Evolutionary conservation across 1,284 basidiomycete genomes (phyloP).

Genomic region (Hemileia vastatrix): DNA sequence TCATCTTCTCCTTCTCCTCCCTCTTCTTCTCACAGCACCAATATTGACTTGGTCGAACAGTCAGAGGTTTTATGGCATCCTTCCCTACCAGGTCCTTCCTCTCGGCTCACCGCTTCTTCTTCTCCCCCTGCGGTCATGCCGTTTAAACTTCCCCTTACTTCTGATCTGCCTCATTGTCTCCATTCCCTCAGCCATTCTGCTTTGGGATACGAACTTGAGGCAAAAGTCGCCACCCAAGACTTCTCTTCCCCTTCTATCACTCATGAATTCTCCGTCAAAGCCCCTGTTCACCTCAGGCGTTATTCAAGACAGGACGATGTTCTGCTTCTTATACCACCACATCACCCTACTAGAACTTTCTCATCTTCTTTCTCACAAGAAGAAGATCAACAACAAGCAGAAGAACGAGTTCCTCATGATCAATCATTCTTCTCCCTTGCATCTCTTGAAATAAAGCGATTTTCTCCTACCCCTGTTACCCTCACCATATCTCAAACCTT

Average conservation of each 20-base stretch:
- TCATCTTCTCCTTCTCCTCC: not conserved
- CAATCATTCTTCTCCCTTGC: not conserved
- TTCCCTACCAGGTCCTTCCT: no score
- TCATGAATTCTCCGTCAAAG: not conserved
- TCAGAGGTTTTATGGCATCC: no score
- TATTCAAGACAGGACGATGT: slow-evolving; percentile 2
- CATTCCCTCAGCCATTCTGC: not conserved
- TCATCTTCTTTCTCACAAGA: no score
- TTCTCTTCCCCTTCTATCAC: not conserved
- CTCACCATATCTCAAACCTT: slow-evolving; percentile 14
- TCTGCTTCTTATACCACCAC: not conserved
- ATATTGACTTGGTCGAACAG: no score
- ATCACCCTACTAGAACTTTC: no score
- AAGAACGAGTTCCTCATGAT: not conserved
- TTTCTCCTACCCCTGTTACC: slow-evolving; percentile 8
- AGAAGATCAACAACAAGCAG: no score
- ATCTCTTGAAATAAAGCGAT: not conserved
- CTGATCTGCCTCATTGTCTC: slow-evolving; percentile 12
- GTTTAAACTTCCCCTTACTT: slow-evolving; percentile 5
- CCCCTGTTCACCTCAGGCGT: slow-evolving; percentile 5
- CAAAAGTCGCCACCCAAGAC: slow-evolving; percentile 1
- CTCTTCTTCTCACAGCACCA: no score
- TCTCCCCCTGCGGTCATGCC: slow-evolving; percentile 1
- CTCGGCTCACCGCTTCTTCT: no score
- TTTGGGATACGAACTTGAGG: slow-evolving; percentile 2